Base-by-base conservation (phyloP, 495 filamentous ascomycete genomes). In the Echria macrotheca region DNA sequence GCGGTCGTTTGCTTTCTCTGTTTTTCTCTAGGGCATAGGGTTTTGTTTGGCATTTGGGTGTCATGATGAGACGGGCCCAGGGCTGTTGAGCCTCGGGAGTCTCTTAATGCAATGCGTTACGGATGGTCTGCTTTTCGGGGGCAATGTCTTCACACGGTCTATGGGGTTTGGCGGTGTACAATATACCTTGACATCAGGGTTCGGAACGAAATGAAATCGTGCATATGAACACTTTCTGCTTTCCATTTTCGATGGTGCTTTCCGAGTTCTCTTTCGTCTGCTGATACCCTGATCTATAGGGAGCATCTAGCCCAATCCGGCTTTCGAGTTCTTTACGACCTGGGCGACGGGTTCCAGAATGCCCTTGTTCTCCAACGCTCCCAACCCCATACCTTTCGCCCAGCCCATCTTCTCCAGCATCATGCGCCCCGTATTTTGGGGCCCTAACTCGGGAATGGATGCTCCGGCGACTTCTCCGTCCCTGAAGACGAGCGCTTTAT, bases 371-470 rank as follows among this genome's bases (percentile, higher is more conserved):
- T 93, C 83, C 8, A 74, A 57, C 4, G 85, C 77, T 33, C 93
- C 93, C n/a, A 99, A 73, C 5, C 83, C 85, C 65, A 83, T 97
- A 4, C 93, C 93, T 37, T 78, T 83, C 50, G 76, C 85, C 88
- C 94, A 99, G 14, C 93, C 93, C 93, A 97, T 97, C 69, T 91
- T 97, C 66, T 96, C 90, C 44, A 99, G 63, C 85, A 99, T 89
- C 3, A 81, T 82, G 35, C 88, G 77, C 17, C 93, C 93, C 55
- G 76, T 84, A 52, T 96, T 99, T 39, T 86, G 89, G 3, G 68
- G 72, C 1, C 88, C 87, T 21, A 99, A 73, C 64, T 95, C 91
- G 2, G 87, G 84, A 0, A 91, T 93, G 25, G 79, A 76, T 9
- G 77, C 87, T 33, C 91, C 93, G 15, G 96, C 90, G 35, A 95